Conservation (phyloP, 352 stramenopile genomes). For the Lagenidium giganteum region DNA sequence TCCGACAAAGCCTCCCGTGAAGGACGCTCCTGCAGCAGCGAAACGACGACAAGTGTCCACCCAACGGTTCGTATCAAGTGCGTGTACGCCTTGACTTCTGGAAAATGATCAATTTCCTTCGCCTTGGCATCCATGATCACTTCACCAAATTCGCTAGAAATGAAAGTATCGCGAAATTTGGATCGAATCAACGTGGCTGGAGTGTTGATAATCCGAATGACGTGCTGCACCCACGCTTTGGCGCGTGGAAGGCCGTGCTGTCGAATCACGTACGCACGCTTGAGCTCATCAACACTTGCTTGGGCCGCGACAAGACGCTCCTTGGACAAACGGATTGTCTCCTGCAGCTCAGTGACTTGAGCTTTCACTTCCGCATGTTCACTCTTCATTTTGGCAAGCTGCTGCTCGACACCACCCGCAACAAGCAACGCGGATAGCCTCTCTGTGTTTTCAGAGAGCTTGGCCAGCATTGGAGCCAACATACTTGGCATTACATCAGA, state of each 20-base stretch:
- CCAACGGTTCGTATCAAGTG: slow-evolving; percentile 60
- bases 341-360: slow-evolving; percentile 60
- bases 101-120: slow-evolving; percentile 66
- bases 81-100: slow-evolving; percentile 56
- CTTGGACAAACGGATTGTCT: slow-evolving; percentile 54
- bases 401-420: slow-evolving; percentile 62
- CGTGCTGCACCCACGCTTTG: slow-evolving; percentile 46
- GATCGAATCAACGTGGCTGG: slow-evolving; percentile 27
- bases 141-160: slow-evolving; percentile 41
- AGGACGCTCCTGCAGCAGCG: slow-evolving; percentile 70
- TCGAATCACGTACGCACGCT: slow-evolving; percentile 55
- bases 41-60: slow-evolving; percentile 72
- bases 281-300: slow-evolving; percentile 48
- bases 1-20: slow-evolving; percentile 52
- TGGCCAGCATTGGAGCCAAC: slow-evolving; percentile 25
- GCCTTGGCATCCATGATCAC: slow-evolving; percentile 31
- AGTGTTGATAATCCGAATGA: slow-evolving; percentile 48
- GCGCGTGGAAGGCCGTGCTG: slow-evolving; percentile 53
- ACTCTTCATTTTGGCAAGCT: slow-evolving; percentile 64
- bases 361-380: slow-evolving; percentile 68
- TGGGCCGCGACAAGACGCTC: slow-evolving; percentile 56
- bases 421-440: slow-evolving; percentile 51
- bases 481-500: slow-evolving; percentile 23
- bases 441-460: slow-evolving; percentile 36
- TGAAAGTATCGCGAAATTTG: slow-evolving; percentile 30